These are phyloP conservation scores for Chytridiales sp. DNA, from an alignment of 371 early-diverging fungal species.

Conservation along the genomic window DNA sequence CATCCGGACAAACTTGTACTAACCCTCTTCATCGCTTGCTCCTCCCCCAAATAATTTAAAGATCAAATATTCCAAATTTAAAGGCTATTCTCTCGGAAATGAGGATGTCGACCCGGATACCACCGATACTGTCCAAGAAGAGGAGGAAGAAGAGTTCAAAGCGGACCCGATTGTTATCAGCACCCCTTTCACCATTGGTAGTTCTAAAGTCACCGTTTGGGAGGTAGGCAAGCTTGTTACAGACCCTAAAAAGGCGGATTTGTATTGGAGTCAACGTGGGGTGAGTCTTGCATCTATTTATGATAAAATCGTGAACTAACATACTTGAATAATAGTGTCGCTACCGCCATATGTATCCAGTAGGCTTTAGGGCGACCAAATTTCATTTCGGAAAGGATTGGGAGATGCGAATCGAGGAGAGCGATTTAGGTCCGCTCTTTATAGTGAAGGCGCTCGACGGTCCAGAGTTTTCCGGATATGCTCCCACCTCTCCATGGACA, in stretches of 20 bases:
- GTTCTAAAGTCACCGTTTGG: conserved; percentile 24
- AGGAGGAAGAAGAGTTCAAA: conserved; percentile 9
- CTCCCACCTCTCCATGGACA: conserved; percentile 62
- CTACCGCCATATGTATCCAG: conserved; percentile 58
- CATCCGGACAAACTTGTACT: conserved; percentile 1
- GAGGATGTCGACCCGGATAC: neutral
- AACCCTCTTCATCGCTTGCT: conserved; percentile 17
- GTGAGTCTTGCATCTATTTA: conserved; percentile 8
- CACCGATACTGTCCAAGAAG: conserved; percentile 13
- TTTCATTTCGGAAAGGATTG: conserved; percentile 54
- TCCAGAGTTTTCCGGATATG: conserved; percentile 45
- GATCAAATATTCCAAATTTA: conserved; percentile 17
- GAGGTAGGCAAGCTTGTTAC: conserved; percentile 14
- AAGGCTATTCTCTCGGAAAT: conserved; percentile 10
- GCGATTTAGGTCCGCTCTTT: conserved; percentile 49
- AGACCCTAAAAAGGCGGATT: conserved; percentile 6
- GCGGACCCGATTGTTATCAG: conserved; percentile 18
- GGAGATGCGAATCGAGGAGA: conserved; percentile 52
- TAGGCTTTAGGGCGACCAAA: conserved; percentile 58
- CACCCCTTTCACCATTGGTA: conserved; percentile 20
- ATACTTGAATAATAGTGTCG: conserved; percentile 39
- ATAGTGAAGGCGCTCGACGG: conserved; percentile 34
- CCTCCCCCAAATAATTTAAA: conserved; percentile 16
- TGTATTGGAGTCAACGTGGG: conserved; percentile 26
- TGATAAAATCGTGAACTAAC: neutral